phyloP scores from a whole-genome alignment of 139 green algal genomes.

The Mychonastes homosphaera region DNA sequence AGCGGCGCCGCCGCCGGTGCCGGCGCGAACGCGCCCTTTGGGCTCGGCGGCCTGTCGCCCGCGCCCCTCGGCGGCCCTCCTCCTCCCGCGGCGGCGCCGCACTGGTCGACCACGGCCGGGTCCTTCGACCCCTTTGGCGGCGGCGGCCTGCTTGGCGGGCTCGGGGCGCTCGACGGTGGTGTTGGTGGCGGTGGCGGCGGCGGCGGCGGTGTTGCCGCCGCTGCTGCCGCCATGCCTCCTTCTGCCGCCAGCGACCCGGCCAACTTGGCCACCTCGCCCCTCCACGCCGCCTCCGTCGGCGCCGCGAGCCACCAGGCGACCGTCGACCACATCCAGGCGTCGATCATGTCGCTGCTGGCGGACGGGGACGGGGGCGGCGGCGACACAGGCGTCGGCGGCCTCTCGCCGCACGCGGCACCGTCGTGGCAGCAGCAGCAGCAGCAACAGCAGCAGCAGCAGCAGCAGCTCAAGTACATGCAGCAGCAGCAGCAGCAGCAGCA shows the following conservation, averaged over 20 bases:
- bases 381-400: background rate
- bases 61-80: background rate
- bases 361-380: conserved; percentile 8
- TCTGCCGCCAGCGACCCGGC: background rate
- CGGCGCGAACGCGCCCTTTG: too few relatives aligned
- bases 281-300: background rate
- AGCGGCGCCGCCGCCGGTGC: too few relatives aligned
- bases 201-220: background rate
- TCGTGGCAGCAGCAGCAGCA: background rate
- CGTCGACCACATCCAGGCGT: conserved; percentile 11
- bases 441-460: conserved; percentile 1
- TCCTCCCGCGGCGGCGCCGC: background rate
- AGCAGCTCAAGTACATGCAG: background rate
- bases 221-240: background rate
- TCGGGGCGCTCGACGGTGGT: background rate
- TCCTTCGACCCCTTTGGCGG: background rate
- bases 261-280: background rate
- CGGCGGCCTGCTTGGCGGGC: background rate
- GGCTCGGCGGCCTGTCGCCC: background rate
- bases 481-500: conserved; percentile 5
- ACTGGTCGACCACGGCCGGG: background rate
- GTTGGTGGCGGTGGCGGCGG: background rate
- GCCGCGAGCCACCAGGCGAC: background rate
- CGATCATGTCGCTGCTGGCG: conserved; percentile 20
- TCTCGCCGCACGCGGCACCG: background rate